Evolutionary conservation across 2,329 filamentous ascomycete species (phyloP).

Genomic region (Aspergillus caelatus): DNA sequence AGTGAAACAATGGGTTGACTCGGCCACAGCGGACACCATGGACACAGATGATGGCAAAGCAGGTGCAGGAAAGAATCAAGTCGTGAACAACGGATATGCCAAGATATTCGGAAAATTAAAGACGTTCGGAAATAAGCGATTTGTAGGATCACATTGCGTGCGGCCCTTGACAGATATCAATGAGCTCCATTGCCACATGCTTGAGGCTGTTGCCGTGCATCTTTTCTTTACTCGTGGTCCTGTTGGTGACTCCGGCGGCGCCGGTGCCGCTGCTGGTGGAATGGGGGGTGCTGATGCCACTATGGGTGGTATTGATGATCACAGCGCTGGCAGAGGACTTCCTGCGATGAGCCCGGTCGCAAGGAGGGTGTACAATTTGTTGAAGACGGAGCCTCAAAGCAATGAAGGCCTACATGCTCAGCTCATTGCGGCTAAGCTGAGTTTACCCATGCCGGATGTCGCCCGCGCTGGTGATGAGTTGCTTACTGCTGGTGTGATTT

Average conservation of each 20-base stretch:
- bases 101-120: slow-evolving; percentile 85
- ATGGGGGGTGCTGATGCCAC: slow-evolving; percentile 23
- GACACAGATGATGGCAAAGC: slow-evolving; percentile 47
- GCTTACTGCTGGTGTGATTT: slow-evolving; percentile 72
- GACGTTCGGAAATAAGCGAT: slow-evolving; percentile 79
- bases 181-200: slow-evolving; percentile 88
- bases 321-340: slow-evolving; percentile 39
- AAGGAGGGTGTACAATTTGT: slow-evolving; percentile 70
- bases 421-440: slow-evolving; percentile 68
- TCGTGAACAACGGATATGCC: slow-evolving; percentile 76
- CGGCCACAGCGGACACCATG: slow-evolving; percentile 48
- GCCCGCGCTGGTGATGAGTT: slow-evolving; percentile 81
- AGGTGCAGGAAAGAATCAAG: slow-evolving; percentile 55
- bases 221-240: slow-evolving; percentile 77
- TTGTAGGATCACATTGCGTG: slow-evolving; percentile 79
- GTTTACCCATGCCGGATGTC: slow-evolving; percentile 71
- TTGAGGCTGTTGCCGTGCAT: slow-evolving; percentile 88
- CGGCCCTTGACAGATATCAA: slow-evolving; percentile 82
- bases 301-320: slow-evolving; percentile 40
- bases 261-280: slow-evolving; percentile 46
- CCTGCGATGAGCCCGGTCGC: slow-evolving; percentile 59
- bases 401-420: slow-evolving; percentile 85
- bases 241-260: slow-evolving; percentile 49
- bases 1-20: slow-evolving; percentile 57
- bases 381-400: slow-evolving; percentile 68